These are phyloP conservation scores for Allium cepa DNA, from an alignment of 106 monocot genomes.

Conservation along the genomic window DNA sequence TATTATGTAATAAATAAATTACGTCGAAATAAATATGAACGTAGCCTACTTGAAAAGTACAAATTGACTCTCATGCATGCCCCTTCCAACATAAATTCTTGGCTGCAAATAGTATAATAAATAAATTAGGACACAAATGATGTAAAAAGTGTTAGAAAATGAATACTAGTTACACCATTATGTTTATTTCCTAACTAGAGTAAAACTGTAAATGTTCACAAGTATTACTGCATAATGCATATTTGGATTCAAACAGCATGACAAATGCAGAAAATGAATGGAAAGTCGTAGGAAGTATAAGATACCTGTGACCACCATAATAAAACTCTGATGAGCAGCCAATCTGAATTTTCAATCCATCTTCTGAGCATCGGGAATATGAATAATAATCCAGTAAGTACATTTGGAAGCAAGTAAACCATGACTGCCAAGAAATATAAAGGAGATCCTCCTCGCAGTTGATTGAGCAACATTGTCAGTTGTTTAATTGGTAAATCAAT, in stretches of 20 bases:
- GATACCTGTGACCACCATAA: conserved; percentile 99
- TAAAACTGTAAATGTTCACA: neutral
- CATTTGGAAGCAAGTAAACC: conserved; percentile 84
- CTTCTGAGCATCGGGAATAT: conserved; percentile 84
- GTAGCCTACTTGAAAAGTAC: conserved; percentile 82
- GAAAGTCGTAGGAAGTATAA: conserved; percentile 5
- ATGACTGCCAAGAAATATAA: conserved; percentile 76
- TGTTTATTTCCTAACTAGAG: neutral
- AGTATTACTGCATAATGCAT: too few species aligned
- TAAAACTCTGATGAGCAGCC: conserved; percentile 75
- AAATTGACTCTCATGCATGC: conserved; percentile 98
- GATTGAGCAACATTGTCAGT: conserved; percentile 52
- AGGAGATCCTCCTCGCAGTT: conserved; percentile 73
- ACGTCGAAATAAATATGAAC: neutral
- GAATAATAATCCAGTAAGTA: conserved; percentile 54
- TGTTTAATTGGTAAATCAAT: conserved; percentile 38
- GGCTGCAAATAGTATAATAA: conserved; percentile 38
- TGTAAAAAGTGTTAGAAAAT: neutral
- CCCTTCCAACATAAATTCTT: conserved; percentile 93
- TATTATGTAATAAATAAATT: neutral
- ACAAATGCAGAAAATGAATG: neutral
- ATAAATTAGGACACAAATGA: neutral
- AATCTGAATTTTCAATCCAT: conserved; percentile 97
- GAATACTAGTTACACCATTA: neutral
- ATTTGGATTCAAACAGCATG: too few species aligned